phyloP scores from a whole-genome alignment of 1,284 basidiomycete species.

The Ceratobasidium sp. region DNA sequence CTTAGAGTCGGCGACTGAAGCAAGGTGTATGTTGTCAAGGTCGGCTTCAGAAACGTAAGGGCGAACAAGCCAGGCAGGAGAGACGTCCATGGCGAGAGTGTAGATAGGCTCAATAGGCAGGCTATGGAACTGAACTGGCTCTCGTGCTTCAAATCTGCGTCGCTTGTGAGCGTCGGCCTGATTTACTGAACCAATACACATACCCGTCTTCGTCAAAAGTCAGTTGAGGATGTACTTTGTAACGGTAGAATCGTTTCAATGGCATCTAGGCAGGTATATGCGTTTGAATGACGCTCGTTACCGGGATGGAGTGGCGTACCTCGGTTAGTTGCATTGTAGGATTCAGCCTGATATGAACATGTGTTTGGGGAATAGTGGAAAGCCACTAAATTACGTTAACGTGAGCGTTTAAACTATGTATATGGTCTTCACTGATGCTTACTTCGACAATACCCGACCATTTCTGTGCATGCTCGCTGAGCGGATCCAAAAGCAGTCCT shows the following conservation, averaged over 20 bases:
- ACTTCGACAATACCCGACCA: conserved; percentile 85
- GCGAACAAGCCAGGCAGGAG: conserved; percentile 90
- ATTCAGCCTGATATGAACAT: conserved; percentile 79
- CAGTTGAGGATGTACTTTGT: conserved; percentile 69
- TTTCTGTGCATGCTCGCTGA: conserved; percentile 85
- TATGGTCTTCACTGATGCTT: conserved; percentile 43
- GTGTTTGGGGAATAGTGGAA: conserved; percentile 59
- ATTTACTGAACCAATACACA: conserved; percentile 48
- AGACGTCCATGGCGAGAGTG: conserved; percentile 91
- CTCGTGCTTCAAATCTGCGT: conserved; percentile 21
- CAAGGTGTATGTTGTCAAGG: conserved; percentile 93
- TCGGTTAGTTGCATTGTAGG: conserved; percentile 70
- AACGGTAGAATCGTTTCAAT: conserved; percentile 94
- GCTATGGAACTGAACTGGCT: conserved; percentile 64
- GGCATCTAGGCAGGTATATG: conserved; percentile 68
- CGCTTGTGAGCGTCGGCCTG: conserved; percentile 45
- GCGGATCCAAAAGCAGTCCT: conserved; percentile 82
- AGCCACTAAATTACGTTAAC: conserved; percentile 53
- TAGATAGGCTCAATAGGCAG: conserved; percentile 76
- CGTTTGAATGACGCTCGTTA: neutral
- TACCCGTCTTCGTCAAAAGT: conserved; percentile 80
- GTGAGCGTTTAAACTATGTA: neutral
- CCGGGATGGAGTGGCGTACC: conserved; percentile 56
- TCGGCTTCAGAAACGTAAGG: conserved; percentile 91
- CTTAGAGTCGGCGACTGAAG: conserved; percentile 67